These are phyloP conservation scores for Voacanga thouarsii DNA, from an alignment of 257 asterid species.

Conservation along the genomic window DNA sequence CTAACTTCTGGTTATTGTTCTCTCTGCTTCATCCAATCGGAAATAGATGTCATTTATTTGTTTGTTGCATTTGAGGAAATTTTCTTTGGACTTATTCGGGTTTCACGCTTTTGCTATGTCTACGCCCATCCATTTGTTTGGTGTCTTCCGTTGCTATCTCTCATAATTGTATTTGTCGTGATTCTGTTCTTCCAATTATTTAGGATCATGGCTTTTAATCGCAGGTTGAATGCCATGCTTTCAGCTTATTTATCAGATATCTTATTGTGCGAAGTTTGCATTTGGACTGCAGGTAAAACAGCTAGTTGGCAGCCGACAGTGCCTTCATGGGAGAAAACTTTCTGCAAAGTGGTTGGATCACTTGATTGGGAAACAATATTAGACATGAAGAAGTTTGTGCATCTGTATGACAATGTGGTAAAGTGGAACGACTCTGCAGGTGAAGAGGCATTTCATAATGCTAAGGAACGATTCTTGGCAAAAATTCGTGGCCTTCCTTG, in stretches of 20 bases:
- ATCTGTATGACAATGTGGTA: slow-evolving; percentile 52
- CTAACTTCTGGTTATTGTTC: neutral
- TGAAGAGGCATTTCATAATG: slow-evolving; percentile 58
- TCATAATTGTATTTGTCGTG: neutral
- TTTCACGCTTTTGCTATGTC: neutral
- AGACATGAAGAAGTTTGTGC: slow-evolving; percentile 45
- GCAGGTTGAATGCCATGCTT: neutral
- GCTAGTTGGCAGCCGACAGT: slow-evolving; percentile 57
- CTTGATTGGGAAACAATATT: slow-evolving; percentile 63
- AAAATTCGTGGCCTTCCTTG: slow-evolving; percentile 48
- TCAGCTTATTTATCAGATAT: neutral
- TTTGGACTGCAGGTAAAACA: slow-evolving; percentile 18
- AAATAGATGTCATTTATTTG: too few relatives aligned
- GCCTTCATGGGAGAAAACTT: slow-evolving; percentile 74
- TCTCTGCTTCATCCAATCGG: neutral
- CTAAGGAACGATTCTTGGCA: slow-evolving; percentile 71
- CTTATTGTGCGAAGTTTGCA: neutral
- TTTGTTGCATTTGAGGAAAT: neutral
- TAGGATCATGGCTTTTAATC: neutral
- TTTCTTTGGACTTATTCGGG: neutral
- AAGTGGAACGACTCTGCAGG: slow-evolving; percentile 81
- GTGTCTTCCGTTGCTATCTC: neutral
- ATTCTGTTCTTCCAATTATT: neutral
- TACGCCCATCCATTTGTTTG: neutral
- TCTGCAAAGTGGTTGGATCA: slow-evolving; percentile 60